Evolutionary conservation across 1,284 basidiomycete genomes (phyloP).

Genomic region (Rhodotorula sp.): DNA sequence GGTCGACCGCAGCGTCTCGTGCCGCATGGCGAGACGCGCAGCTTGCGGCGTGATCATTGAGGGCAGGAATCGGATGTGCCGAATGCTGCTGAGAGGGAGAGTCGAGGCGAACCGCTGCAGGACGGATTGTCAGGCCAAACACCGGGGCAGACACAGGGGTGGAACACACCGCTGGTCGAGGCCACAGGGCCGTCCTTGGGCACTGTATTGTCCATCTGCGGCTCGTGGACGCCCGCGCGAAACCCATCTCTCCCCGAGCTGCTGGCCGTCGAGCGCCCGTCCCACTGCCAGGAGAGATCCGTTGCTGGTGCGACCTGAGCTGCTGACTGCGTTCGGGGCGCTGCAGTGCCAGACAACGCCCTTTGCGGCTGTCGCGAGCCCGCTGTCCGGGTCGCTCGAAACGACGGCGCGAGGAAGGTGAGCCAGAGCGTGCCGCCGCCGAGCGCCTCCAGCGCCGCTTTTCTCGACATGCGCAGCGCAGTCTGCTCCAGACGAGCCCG

Average conservation of each 20-base stretch:
- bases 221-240: no score
- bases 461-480: not conserved
- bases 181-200: not conserved
- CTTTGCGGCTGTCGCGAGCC: not conserved
- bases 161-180: slow-evolving; percentile 22
- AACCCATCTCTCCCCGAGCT: not conserved
- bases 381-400: not conserved
- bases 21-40: not conserved
- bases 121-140: not conserved
- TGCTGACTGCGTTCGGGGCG: not conserved
- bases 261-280: not conserved
- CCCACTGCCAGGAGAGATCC: not conserved
- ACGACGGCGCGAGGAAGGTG: slow-evolving; percentile 22
- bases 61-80: no score
- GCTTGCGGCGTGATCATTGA: not conserved
- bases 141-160: rapidly evolving
- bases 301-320: not conserved
- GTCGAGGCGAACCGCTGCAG: slow-evolving; percentile 23
- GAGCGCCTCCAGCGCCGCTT: not conserved
- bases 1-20: not conserved
- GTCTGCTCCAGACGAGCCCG: no score
- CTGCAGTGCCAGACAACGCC: not conserved
- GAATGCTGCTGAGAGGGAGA: not conserved
- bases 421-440: slow-evolving; percentile 6
- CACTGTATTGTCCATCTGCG: no score